Evolutionary conservation across 164 flowering plant species (phyloP).

Genomic region (Taxillus chinensis): DNA sequence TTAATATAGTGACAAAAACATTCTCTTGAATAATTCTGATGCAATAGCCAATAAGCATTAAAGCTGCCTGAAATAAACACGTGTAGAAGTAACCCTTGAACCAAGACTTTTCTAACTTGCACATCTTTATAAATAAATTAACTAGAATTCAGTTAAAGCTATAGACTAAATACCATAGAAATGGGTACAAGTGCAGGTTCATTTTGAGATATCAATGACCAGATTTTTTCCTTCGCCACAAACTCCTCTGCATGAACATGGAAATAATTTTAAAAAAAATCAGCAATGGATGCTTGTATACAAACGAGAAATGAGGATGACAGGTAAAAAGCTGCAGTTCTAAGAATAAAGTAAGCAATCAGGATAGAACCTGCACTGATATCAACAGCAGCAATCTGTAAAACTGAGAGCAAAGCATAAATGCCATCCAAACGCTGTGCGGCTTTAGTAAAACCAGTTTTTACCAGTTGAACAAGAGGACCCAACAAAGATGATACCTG

Average conservation of each 20-base stretch:
- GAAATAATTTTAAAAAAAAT: not conserved
- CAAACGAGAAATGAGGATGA: not conserved
- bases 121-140: not conserved
- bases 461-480: slow-evolving; percentile 80
- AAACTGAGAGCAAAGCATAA: slow-evolving; percentile 64
- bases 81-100: too few species aligned
- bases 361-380: slow-evolving; percentile 60
- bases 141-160: not conserved
- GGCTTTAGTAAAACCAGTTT: slow-evolving; percentile 86
- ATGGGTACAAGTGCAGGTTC: slow-evolving; percentile 72
- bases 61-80: too few species aligned
- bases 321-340: not conserved
- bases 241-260: slow-evolving; percentile 48
- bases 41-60: too few species aligned
- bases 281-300: not conserved
- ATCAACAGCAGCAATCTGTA: slow-evolving; percentile 68
- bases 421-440: slow-evolving; percentile 90
- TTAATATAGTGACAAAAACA: too few species aligned
- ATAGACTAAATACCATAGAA: slow-evolving; percentile 45
- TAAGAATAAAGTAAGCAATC: not conserved
- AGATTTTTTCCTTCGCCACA: slow-evolving; percentile 71
- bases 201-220: slow-evolving; percentile 74
- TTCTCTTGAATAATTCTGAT: too few species aligned
- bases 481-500: slow-evolving; percentile 69
- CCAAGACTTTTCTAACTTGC: too few species aligned